Conservation (phyloP, 345 rosid species). For the Dimocarpus longan region DNA sequence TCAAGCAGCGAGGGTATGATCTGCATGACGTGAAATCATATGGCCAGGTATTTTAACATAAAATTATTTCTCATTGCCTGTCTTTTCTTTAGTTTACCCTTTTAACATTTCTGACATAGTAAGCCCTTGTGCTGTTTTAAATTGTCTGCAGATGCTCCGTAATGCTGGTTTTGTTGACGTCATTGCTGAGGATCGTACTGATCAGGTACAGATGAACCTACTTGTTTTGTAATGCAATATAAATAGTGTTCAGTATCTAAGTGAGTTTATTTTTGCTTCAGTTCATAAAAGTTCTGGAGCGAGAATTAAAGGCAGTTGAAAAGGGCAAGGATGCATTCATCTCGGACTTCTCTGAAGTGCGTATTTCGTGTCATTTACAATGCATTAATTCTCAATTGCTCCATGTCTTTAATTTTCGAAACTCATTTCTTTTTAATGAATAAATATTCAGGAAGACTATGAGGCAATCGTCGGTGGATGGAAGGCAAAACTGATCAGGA, state of each 20-base stretch:
- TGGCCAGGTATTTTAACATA: conserved; percentile 61
- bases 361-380: conserved; percentile 8
- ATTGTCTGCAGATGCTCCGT: conserved; percentile 60
- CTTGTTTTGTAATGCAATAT: not conserved
- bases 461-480: conserved; percentile 71
- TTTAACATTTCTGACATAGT: not conserved
- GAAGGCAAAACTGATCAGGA: conserved; percentile 75
- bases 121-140: not conserved
- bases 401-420: not conserved
- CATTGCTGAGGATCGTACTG: conserved; percentile 77
- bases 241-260: not conserved
- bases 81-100: conserved; percentile 6
- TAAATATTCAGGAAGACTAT: conserved; percentile 66
- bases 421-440: not conserved
- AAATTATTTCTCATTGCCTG: conserved; percentile 15
- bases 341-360: conserved; percentile 74
- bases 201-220: conserved; percentile 51
- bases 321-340: conserved; percentile 74
- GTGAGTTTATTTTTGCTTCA: conserved; percentile 35
- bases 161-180: conserved; percentile 88
- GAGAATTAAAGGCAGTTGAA: conserved; percentile 66
- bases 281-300: conserved; percentile 74
- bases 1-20: conserved; percentile 91
- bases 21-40: conserved; percentile 81
- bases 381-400: not conserved